Base-by-base conservation (phyloP, 257 asterid species). In the Solanum rostratum region DNA sequence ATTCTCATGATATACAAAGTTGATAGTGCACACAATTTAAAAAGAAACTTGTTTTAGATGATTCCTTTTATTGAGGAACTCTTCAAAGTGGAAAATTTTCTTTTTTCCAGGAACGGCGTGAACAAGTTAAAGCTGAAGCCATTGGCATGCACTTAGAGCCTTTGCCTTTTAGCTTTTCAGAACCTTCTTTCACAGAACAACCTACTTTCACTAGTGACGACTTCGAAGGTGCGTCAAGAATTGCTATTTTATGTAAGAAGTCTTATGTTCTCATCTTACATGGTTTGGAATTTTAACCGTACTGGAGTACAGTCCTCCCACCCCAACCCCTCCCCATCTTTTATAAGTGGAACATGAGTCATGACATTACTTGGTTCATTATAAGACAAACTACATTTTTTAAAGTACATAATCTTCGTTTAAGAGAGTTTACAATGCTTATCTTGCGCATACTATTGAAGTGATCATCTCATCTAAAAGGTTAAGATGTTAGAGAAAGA, bases 171-270 rank as follows among this genome's bases (percentile, higher is more conserved):
- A 87, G 88, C 86, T 73, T 86, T 30, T 81, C 82, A 74, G 86
- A 81, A 41, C 68, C 84, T 37, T 85, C 93, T 63, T 85, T 89
- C 45, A 92, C 84, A 79, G 93, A 88, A 66, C 9, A 91, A 18
- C 95, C 98, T 66, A 88, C 84, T 86, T 93, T 93, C 88, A 93
- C 99, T 85, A 89, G 90, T 89, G 98, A 93, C 66, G 99, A 96
- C 89, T 96, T 96, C 80, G 96, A 96, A 95, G 99, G 98, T 95
- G 87, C 68, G 74, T 69, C 79, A 37, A 49, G 22, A 9, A 14
- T 24, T 49, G 62, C 27, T 27, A 76, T 16, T 49, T 76, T 76
- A 49, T 46, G 33, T 76, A 76, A 4, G 19, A 27, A 27, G 39
- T 24, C 49, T 73, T 24, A 24, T 46, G 60, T 52, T 22, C 60